Evolutionary conservation across 2,329 filamentous ascomycete species (phyloP).

Genomic region (Fusarium sp.): DNA sequence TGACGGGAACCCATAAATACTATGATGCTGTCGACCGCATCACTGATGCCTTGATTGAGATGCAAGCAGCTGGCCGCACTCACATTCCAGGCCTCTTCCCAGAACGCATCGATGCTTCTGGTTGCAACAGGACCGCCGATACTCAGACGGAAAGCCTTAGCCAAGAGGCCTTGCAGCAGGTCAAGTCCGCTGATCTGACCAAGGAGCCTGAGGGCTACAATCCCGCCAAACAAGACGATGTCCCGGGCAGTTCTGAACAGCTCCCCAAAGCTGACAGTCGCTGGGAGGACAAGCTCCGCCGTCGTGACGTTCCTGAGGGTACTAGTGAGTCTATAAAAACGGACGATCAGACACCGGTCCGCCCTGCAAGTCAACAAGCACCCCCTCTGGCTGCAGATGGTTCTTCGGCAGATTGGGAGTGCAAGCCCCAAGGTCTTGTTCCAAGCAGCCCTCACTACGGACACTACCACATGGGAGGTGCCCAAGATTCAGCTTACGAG

Average conservation of each 20-base stretch:
- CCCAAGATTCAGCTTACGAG: constrained; percentile 78
- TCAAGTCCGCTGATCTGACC: constrained; percentile 50
- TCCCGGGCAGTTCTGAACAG: constrained; percentile 20
- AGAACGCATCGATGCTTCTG: constrained; percentile 79
- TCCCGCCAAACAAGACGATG: constrained; percentile 13
- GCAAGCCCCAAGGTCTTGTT: constrained; percentile 70
- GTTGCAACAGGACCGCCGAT: constrained; percentile 73
- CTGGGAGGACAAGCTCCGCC: constrained; percentile 39
- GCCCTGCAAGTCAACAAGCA: constrained; percentile 9
- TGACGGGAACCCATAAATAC: constrained; percentile 84
- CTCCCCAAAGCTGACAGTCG: constrained; percentile 32
- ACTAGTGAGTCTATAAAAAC: constrained; percentile 6
- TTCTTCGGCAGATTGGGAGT: constrained; percentile 58
- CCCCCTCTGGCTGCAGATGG: constrained; percentile 54
- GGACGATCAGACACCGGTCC: constrained; percentile 3
- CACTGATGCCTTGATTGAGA: constrained; percentile 80
- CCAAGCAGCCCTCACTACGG: constrained; percentile 60
- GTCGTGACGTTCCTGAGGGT: constrained; percentile 18
- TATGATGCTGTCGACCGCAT: constrained; percentile 92
- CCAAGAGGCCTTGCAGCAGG: constrained; percentile 52
- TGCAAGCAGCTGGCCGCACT: constrained; percentile 74
- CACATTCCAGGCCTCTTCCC: constrained; percentile 85
- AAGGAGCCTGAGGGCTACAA: constrained; percentile 49
- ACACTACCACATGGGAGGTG: constrained; percentile 71
- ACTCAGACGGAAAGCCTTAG: constrained; percentile 49